Evolutionary conservation across 345 rosid genomes (phyloP).

Genomic region (Gynandropsis gynandra): DNA sequence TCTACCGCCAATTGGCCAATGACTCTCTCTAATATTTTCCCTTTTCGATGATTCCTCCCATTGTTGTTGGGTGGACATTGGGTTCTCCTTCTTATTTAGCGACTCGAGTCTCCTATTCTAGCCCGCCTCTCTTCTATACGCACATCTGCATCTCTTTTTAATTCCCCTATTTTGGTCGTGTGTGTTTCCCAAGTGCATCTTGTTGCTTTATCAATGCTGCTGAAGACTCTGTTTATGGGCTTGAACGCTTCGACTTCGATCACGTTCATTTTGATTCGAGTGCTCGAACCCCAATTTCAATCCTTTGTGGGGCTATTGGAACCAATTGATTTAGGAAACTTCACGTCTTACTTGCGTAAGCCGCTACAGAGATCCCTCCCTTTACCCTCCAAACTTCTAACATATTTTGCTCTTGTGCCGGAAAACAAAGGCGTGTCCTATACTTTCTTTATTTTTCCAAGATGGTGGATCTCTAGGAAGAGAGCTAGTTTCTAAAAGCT

Average conservation of each 20-base stretch:
- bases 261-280: slow-evolving; percentile 63
- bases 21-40: slow-evolving; percentile 94
- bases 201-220: slow-evolving; percentile 35
- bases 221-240: slow-evolving; percentile 60
- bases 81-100: slow-evolving; percentile 64
- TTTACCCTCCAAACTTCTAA: background rate
- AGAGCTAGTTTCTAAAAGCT: background rate
- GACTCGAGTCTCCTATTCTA: slow-evolving; percentile 51
- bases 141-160: slow-evolving; percentile 15
- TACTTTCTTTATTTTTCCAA: background rate
- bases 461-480: background rate
- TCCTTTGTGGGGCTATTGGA: slow-evolving; percentile 90
- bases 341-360: slow-evolving; percentile 56
- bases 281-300: slow-evolving; percentile 51
- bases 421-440: background rate
- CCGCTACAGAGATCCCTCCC: slow-evolving; percentile 59
- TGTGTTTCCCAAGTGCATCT: slow-evolving; percentile 9
- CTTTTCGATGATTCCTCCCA: slow-evolving; percentile 51
- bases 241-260: slow-evolving; percentile 79
- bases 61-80: slow-evolving; percentile 97
- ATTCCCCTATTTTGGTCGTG: slow-evolving; percentile 7
- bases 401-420: background rate
- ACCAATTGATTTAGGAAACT: slow-evolving; percentile 73
- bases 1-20: slow-evolving; percentile 81
- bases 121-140: slow-evolving; percentile 51